Evolutionary conservation across 2,329 filamentous ascomycete species (phyloP).

Genomic region (Ophiostoma novo-ulmi): DNA sequence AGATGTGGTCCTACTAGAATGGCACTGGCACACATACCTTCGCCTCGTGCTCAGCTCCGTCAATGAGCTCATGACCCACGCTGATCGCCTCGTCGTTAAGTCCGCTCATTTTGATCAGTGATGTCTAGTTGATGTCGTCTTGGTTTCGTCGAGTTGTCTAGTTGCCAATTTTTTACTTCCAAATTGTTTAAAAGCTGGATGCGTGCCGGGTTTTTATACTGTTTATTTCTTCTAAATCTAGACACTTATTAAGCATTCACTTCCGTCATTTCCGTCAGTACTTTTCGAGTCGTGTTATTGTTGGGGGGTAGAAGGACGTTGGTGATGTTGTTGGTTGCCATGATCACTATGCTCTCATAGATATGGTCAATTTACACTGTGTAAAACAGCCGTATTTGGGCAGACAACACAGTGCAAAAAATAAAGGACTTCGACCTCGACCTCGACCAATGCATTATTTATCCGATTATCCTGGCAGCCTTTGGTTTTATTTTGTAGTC

Average conservation of each 20-base stretch:
- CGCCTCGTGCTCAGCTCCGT: slow-evolving; percentile 18
- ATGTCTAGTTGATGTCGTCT: background rate
- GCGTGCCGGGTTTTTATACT: background rate
- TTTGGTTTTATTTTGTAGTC: background rate
- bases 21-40: background rate
- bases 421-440: background rate
- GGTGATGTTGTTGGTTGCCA: background rate
- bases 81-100: slow-evolving; percentile 16
- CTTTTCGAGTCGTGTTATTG: background rate
- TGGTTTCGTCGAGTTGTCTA: background rate
- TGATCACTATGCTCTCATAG: background rate
- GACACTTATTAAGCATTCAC: background rate
- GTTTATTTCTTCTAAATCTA: background rate
- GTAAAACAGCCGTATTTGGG: background rate
- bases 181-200: background rate
- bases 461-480: background rate
- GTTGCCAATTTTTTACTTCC: background rate
- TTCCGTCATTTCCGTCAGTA: background rate
- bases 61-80: slow-evolving; percentile 19
- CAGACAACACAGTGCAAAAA: background rate
- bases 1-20: background rate
- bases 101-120: slow-evolving; percentile 12
- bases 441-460: background rate
- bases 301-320: background rate
- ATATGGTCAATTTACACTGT: background rate